Percentiles rank a stretch among this genome's conserved stretches.
These are phyloP conservation scores for Elsinoe necatrix DNA, from an alignment of 2,329 filamentous ascomycete species.

Conservation along the genomic window DNA sequence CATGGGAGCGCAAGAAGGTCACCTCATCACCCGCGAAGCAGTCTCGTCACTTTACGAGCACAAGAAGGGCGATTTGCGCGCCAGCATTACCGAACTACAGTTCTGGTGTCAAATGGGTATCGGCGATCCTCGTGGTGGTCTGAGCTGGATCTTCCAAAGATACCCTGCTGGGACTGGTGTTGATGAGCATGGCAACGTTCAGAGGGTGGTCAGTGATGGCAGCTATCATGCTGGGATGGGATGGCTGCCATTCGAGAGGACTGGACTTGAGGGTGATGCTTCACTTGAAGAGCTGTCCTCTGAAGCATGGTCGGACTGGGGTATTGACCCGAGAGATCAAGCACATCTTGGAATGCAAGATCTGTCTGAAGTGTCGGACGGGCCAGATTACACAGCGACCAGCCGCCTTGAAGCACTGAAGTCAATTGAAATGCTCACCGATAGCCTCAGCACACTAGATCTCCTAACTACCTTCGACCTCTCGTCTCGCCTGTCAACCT, in stretches of 20 bases:
- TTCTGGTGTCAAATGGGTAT: conserved; percentile 97
- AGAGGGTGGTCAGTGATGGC: conserved; percentile 71
- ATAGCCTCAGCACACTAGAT: conserved; percentile 59
- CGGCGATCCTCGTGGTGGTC: conserved; percentile 76
- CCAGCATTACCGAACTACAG: conserved; percentile 72
- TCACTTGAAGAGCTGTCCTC: conserved; percentile 54
- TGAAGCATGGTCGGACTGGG: conserved; percentile 61
- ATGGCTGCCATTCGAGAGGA: conserved; percentile 44
- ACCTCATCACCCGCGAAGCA: conserved; percentile 60
- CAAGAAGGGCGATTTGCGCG: conserved; percentile 65
- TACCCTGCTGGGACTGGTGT: conserved; percentile 65
- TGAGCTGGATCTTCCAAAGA: conserved; percentile 79
- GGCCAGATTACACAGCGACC: background rate
- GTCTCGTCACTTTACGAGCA: conserved; percentile 62
- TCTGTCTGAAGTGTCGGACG: background rate
- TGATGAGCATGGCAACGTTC: conserved; percentile 56
- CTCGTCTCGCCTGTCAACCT: background rate
- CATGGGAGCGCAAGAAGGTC: conserved; percentile 80
- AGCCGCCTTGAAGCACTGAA: conserved; percentile 33
- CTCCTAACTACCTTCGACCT: conserved; percentile 31
- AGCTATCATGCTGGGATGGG: conserved; percentile 77
- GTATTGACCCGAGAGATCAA: conserved; percentile 34
- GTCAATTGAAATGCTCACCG: conserved; percentile 47
- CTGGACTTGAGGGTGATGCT: conserved; percentile 24
- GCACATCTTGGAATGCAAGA: background rate